Evolutionary conservation across 139 green algal species (phyloP).

Genomic region (Chlamydomonas urium): DNA sequence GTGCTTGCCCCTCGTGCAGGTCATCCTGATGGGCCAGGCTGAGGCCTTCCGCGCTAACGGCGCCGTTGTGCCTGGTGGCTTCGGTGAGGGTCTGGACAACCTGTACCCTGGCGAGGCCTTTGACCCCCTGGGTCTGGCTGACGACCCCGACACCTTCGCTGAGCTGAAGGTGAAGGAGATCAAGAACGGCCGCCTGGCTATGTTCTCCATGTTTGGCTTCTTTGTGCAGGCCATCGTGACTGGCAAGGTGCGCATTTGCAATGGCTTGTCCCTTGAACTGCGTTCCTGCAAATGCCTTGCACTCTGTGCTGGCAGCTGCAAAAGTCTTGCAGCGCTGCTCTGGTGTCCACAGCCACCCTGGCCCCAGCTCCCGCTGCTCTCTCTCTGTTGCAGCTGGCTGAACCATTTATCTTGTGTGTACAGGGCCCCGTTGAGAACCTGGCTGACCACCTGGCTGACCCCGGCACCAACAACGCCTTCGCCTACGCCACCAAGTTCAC

Average conservation of each 20-base stretch:
- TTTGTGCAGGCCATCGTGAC: conserved; percentile 78
- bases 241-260: conserved; percentile 34
- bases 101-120: conserved; percentile 63
- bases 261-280: no score
- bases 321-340: no score
- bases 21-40: conserved; percentile 72
- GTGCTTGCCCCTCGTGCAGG: no score
- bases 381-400: no score
- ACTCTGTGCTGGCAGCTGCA: no score
- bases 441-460: conserved; percentile 72
- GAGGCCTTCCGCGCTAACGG: conserved; percentile 70
- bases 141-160: conserved; percentile 86
- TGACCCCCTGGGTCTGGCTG: conserved; percentile 15
- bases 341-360: no score
- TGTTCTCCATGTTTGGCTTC: conserved; percentile 47
- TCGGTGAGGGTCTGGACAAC: conserved; percentile 69
- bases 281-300: no score
- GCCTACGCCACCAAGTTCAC: conserved; percentile 59
- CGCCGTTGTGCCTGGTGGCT: conserved; percentile 75
- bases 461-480: conserved; percentile 63
- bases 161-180: conserved; percentile 74
- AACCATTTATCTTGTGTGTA: no score
- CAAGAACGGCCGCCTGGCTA: conserved; percentile 40
- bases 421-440: conserved; percentile 56
- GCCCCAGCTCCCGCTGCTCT: no score